Evolutionary conservation across 78 protist species (phyloP), one percentile per base, ranked within the genome.

Genomic region (Planoprotostelium fungivorum): DNA sequence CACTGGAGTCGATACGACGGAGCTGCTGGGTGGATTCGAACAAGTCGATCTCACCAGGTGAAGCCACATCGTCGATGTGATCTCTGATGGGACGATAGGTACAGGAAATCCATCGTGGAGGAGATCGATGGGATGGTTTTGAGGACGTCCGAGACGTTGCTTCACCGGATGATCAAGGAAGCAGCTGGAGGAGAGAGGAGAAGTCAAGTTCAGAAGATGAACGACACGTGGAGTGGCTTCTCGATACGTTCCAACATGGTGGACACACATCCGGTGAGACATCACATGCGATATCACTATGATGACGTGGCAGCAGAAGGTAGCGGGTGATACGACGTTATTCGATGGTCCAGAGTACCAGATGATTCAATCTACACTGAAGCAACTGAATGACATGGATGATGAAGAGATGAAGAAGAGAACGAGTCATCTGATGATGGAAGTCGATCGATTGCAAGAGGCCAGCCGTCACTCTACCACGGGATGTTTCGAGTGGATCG

Each of bases 401-500:
- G 73, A 5, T 51, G 73, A 51, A 16, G 16, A 51, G 73, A 51
- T 51, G 73, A n/a, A n/a, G n/a, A n/a, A n/a, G n/a, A n/a, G n/a
- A n/a, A n/a, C n/a, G n/a, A n/a, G n/a, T n/a, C n/a, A n/a, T n/a
- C n/a, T n/a, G n/a, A 51, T 51, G 31, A 51, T 16, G 31, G 73
- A 51, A 51, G 73, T 51, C 31, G 37, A 86, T n/a, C 35, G 91
- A 36, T 31, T 93, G 73, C 38, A 87, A 23, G 28, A 87, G 25
- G 90, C 87, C 38, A 91, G 89, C 37, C 89, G 89, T n/a, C 93
- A 93, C 16, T 94, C 96, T n/a, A 85, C 87, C 29, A 51, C 91
- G 28, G 99, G 98, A 29, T 29, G 94, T 28, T 98, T 98, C 86
- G 99, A 94, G 94, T 99, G 99, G 99, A 87, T 96, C 0, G 99